These are phyloP conservation scores for Lentithecium fluviatile DNA, from an alignment of 495 filamentous ascomycete species.

Conservation along the genomic window DNA sequence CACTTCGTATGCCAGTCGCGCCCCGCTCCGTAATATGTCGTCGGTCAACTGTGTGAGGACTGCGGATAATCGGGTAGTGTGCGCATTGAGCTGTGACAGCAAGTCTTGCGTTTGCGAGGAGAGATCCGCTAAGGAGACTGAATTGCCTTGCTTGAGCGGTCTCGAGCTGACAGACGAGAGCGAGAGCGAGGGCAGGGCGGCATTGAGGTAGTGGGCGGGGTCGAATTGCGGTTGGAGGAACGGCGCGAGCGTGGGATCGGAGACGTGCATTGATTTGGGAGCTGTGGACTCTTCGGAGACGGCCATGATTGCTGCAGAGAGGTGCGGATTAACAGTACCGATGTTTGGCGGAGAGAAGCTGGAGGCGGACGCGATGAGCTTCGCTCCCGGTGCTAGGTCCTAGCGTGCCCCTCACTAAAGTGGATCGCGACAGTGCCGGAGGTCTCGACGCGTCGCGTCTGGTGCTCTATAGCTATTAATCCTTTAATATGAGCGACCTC, in stretches of 20 bases:
- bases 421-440: neutral
- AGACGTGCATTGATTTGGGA: constrained; percentile 50
- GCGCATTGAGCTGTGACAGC: constrained; percentile 81
- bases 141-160: constrained; percentile 40
- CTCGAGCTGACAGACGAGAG: constrained; percentile 41
- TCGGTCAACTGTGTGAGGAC: constrained; percentile 86
- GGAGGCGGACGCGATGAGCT: neutral
- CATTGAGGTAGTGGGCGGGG: constrained; percentile 77
- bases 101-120: constrained; percentile 78
- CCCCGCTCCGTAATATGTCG: constrained; percentile 84
- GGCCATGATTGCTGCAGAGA: constrained; percentile 20
- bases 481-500: too few relatives aligned
- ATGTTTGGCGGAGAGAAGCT: too few relatives aligned
- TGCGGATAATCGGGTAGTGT: constrained; percentile 78
- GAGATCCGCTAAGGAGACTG: constrained; percentile 70
- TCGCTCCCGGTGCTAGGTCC: neutral
- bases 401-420: neutral
- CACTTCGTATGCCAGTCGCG: constrained; percentile 88
- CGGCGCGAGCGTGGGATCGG: constrained; percentile 60
- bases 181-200: constrained; percentile 64
- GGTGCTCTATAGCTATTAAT: too few relatives aligned
- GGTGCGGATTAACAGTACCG: too few relatives aligned
- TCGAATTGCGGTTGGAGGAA: constrained; percentile 77
- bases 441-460: neutral
- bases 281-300: constrained; percentile 7